These are phyloP conservation scores for Chionographis japonica DNA, from an alignment of 106 monocot species.

Conservation along the genomic window DNA sequence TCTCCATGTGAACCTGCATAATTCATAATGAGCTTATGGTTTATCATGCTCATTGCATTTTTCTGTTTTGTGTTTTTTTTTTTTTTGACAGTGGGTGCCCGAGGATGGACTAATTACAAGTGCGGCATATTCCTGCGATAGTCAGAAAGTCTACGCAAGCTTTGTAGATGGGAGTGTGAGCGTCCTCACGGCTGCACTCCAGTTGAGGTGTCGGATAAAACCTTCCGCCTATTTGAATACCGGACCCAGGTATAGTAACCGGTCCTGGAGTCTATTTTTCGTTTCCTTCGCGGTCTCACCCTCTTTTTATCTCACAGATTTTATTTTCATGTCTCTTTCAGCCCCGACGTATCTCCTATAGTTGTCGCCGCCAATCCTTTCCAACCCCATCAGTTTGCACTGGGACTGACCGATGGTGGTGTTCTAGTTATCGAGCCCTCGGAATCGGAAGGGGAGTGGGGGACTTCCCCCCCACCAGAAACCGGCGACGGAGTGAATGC, in stretches of 20 bases:
- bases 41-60: too few species aligned
- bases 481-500: slow-evolving; percentile 14
- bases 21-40: too few species aligned
- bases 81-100: too few species aligned
- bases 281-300: neutral
- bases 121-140: slow-evolving; percentile 39
- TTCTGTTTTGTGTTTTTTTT: too few species aligned
- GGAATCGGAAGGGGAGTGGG: slow-evolving; percentile 50
- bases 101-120: too few species aligned
- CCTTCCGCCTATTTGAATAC: slow-evolving; percentile 28
- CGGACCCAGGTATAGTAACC: neutral
- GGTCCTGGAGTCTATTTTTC: neutral
- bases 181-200: slow-evolving; percentile 19
- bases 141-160: slow-evolving; percentile 31
- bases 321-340: slow-evolving; percentile 7
- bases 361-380: slow-evolving; percentile 50
- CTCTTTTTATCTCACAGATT: neutral
- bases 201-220: slow-evolving; percentile 26
- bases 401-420: slow-evolving; percentile 56
- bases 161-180: slow-evolving; percentile 24
- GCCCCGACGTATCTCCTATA: slow-evolving; percentile 32
- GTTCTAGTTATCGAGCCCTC: slow-evolving; percentile 53
- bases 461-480: slow-evolving; percentile 23
- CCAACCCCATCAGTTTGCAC: slow-evolving; percentile 48
- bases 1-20: too few species aligned